A percentile compares a stretch with the other conserved stretches of the same genome.
Evolutionary conservation across 331 rosid species (phyloP).

Genomic region (Stylosanthes scabra): DNA sequence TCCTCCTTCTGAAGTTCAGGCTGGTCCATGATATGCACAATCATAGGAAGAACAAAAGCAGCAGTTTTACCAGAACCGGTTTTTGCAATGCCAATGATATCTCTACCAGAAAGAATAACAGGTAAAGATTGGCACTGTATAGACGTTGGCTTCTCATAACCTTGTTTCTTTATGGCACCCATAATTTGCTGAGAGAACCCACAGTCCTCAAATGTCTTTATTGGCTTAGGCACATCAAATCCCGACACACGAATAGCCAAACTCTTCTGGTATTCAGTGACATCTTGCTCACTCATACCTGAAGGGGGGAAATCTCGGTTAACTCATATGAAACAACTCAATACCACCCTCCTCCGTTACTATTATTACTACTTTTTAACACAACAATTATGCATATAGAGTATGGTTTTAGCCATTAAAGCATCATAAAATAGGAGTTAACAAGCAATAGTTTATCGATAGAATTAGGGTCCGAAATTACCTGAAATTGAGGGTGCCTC

Average conservation of each 20-base stretch:
- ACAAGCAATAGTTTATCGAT: neutral
- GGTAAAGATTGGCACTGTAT: conserved; percentile 96
- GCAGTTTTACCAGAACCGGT: conserved; percentile 99
- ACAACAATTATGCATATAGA: neutral
- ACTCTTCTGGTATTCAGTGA: conserved; percentile 74
- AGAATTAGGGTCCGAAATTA: conserved; percentile 32
- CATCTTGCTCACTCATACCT: conserved; percentile 95
- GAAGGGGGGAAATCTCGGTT: conserved; percentile 1
- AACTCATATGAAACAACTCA: neutral
- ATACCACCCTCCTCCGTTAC: conserved; percentile 4
- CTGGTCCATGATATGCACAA: conserved; percentile 96
- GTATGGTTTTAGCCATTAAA: conserved; percentile 2
- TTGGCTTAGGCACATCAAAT: conserved; percentile 88
- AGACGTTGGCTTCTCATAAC: conserved; percentile 89
- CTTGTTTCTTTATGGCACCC: conserved; percentile 89
- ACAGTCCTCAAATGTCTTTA: conserved; percentile 83
- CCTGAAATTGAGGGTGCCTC: conserved; percentile 88
- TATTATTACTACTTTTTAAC: too few relatives aligned
- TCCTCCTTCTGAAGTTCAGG: conserved; percentile 97
- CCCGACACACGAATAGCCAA: conserved; percentile 91
- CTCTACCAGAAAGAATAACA: conserved; percentile 87
- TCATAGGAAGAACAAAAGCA: conserved; percentile 98
- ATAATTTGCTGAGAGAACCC: conserved; percentile 83
- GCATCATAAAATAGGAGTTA: neutral
- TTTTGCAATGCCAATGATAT: conserved; percentile 93